Conservation (phyloP, 2,329 filamentous ascomycete species). For the Cryoendolithus antarcticus region DNA sequence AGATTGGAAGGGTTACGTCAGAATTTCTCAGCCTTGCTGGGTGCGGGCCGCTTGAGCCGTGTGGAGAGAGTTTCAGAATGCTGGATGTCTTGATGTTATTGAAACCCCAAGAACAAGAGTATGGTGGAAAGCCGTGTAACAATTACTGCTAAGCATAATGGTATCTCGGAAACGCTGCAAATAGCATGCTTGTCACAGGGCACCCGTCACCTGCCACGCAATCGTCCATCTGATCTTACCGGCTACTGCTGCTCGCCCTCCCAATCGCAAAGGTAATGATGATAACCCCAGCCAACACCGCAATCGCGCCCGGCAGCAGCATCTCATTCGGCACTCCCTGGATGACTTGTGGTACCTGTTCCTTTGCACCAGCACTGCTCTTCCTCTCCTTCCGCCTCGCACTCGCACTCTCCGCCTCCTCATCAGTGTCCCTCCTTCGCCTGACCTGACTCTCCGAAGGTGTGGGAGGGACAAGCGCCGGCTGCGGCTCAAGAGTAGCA, state of each 20-base stretch:
- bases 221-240: too few relatives aligned
- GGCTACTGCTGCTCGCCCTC: constrained; percentile 14
- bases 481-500: constrained; percentile 48
- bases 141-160: too few relatives aligned
- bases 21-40: too few relatives aligned
- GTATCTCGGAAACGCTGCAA: too few relatives aligned
- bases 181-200: too few relatives aligned
- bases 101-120: too few relatives aligned
- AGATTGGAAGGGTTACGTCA: too few relatives aligned
- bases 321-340: constrained; percentile 88
- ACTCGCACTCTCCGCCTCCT: constrained; percentile 25
- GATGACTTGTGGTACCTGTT: constrained; percentile 63
- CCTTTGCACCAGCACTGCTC: constrained; percentile 29
- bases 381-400: constrained; percentile 22
- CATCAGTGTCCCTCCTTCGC: constrained; percentile 42
- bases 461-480: constrained; percentile 35
- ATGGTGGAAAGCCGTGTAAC: too few relatives aligned
- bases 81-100: too few relatives aligned
- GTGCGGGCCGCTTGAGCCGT: too few relatives aligned
- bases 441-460: constrained; percentile 39
- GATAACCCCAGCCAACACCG: constrained; percentile 85
- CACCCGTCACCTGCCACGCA: too few relatives aligned
- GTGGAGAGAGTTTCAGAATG: too few relatives aligned
- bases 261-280: constrained; percentile 77
- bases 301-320: constrained; percentile 83